Base-by-base conservation (phyloP, 257 asterid genomes). In the Forsythia viridissima region DNA sequence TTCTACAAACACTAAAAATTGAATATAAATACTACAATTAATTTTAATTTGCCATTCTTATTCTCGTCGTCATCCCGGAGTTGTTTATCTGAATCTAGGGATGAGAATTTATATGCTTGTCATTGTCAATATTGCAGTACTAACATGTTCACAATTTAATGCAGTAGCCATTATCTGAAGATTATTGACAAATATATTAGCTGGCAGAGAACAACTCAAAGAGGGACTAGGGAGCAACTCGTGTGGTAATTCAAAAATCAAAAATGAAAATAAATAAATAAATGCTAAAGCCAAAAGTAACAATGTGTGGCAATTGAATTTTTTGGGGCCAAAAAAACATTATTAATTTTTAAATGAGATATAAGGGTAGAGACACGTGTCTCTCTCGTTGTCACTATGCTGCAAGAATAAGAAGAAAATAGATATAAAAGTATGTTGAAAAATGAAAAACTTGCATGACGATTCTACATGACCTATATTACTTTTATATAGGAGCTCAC, bases 241-340 rank as follows among this genome's bases (percentile, higher is more conserved):
- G 75, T 63, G 72, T 63, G 3, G 36, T 13, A 79, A 81, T 65
- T 79, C 52, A 74, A 81, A 76, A 79, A 82, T 69, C 83, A 75
- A 71, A 76, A 16, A 70, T 70, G 36, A 24, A 40, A 74, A 24
- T 24, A 24, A 24, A 24, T 24, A 24, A 24, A 24, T 24, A 24
- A 6, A 44, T 30, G 34, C 34, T 1, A 1, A 30, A 30, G 34
- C 39, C 80, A 38, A 75, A 75, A 80, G 46, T 42, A 52, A 71
- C 9, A 70, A 59, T 21, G 76, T 16, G 77, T 46, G 37, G 21
- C 51, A 24, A 24, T 24, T 24, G 24, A 0, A 24, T 24, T 24
- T 24, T 24, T 24, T 24, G 24, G 24, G 24, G 24, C 24, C 0
- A 0, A 24, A 24, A 24, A 24, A 24, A 24, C 24, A 24, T 24